phyloP scores from a whole-genome alignment of 2,329 filamentous ascomycete genomes.

The Trichoderma endophyticum region DNA sequence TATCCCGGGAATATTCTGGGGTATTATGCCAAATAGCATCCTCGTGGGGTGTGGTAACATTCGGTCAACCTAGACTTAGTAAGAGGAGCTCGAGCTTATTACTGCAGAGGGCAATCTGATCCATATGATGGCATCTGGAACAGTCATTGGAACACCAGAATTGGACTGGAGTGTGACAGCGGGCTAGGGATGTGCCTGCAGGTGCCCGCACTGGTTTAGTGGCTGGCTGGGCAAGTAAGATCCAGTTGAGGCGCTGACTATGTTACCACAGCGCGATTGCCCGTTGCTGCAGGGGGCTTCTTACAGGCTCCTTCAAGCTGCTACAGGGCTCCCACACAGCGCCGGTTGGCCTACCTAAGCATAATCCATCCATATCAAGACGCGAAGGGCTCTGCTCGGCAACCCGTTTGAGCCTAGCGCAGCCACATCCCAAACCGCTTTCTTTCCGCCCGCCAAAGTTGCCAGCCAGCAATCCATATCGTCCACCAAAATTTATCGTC shows the following conservation, averaged over 20 bases:
- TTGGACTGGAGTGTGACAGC: neutral
- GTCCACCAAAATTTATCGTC: constrained; percentile 3
- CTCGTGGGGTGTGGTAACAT: neutral
- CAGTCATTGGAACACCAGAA: neutral
- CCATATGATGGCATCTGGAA: neutral
- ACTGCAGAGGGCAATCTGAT: neutral
- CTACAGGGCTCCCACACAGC: neutral
- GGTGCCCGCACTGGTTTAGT: neutral
- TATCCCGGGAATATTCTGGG: neutral
- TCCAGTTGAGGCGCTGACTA: neutral
- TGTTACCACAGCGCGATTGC: neutral
- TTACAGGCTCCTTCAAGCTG: neutral
- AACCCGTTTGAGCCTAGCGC: neutral
- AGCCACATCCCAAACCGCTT: neutral
- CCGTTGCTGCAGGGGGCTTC: neutral
- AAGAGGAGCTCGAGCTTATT: neutral
- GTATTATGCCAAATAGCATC: neutral
- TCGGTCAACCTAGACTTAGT: neutral
- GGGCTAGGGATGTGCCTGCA: neutral
- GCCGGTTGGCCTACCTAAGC: neutral
- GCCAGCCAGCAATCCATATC: constrained; percentile 5
- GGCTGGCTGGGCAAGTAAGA: neutral
- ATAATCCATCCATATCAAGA: neutral
- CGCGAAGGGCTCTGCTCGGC: constrained; percentile 1
- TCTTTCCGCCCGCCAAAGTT: neutral